Evolutionary conservation across 164 flowering plant species (phyloP).

Genomic region (Vitis riparia): DNA sequence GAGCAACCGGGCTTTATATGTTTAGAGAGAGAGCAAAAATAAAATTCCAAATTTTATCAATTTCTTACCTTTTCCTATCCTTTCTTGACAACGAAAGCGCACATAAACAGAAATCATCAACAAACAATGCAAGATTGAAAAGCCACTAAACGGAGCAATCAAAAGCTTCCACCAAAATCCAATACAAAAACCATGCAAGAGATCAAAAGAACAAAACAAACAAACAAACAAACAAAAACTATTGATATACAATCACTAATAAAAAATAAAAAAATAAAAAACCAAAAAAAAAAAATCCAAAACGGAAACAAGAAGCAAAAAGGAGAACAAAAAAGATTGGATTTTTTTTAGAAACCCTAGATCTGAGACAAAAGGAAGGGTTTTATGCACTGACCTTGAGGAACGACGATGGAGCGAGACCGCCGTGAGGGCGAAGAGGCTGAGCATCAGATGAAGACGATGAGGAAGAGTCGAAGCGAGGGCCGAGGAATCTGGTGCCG

Average conservation of each 20-base stretch:
- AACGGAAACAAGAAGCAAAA: background rate
- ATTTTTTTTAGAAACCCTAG: background rate
- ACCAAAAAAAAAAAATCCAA: background rate
- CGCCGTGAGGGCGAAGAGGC: slow-evolving; percentile 8
- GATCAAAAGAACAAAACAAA: too few species aligned
- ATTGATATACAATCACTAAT: too few species aligned
- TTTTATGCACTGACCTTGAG: slow-evolving; percentile 4
- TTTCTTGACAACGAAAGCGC: too few species aligned
- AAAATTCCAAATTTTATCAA: too few species aligned
- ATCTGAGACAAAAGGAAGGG: background rate
- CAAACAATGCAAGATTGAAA: background rate
- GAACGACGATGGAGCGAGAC: background rate
- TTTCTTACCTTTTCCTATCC: too few species aligned
- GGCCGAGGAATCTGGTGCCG: slow-evolving; percentile 10
- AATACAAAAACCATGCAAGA: background rate
- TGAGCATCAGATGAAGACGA: slow-evolving; percentile 1
- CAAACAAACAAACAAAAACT: too few species aligned
- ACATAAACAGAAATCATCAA: background rate
- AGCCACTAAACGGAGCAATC: background rate
- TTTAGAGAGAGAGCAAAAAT: too few species aligned
- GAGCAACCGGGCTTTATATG: too few species aligned
- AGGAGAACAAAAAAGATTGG: background rate
- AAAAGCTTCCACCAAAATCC: background rate
- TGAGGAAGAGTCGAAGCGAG: slow-evolving; percentile 12
- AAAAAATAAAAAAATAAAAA: background rate